A percentile compares a stretch with the other conserved stretches of the same genome.
These are phyloP conservation scores for Elsinoe ampelina DNA, from an alignment of 2,329 filamentous ascomycete species.

Conservation along the genomic window DNA sequence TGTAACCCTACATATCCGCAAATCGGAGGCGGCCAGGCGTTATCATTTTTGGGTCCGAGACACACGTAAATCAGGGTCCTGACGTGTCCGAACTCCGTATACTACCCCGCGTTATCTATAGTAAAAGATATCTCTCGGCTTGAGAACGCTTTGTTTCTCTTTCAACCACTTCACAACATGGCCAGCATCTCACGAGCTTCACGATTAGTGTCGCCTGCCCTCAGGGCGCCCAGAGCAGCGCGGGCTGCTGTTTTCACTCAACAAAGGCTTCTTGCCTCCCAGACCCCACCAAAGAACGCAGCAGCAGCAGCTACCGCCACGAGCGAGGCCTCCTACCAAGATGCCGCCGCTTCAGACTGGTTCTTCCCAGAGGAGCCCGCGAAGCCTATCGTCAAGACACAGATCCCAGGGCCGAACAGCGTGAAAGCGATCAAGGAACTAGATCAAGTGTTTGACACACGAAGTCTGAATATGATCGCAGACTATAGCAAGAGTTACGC, in stretches of 20 bases:
- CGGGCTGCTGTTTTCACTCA: background rate
- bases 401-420: conserved; percentile 65
- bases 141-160: background rate
- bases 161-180: background rate
- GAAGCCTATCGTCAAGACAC: conserved; percentile 42
- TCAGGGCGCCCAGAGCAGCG: background rate
- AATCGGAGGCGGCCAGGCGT: no score
- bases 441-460: conserved; percentile 68
- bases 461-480: conserved; percentile 69
- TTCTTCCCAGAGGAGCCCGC: conserved; percentile 50
- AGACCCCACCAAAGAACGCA: conserved; percentile 3
- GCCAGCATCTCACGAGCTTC: background rate
- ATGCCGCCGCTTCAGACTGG: conserved; percentile 4
- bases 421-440: conserved; percentile 57
- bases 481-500: conserved; percentile 63
- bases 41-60: no score
- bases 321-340: background rate
- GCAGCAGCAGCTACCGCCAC: background rate
- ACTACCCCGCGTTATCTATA: background rate
- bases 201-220: background rate
- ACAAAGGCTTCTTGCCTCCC: conserved; percentile 8
- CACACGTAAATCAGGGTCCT: no score
- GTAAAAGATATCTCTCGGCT: background rate
- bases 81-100: no score
- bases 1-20: no score